These are phyloP conservation scores for Cryptosporidium canis DNA, from an alignment of 169 alveolate genomes.

Conservation along the genomic window DNA sequence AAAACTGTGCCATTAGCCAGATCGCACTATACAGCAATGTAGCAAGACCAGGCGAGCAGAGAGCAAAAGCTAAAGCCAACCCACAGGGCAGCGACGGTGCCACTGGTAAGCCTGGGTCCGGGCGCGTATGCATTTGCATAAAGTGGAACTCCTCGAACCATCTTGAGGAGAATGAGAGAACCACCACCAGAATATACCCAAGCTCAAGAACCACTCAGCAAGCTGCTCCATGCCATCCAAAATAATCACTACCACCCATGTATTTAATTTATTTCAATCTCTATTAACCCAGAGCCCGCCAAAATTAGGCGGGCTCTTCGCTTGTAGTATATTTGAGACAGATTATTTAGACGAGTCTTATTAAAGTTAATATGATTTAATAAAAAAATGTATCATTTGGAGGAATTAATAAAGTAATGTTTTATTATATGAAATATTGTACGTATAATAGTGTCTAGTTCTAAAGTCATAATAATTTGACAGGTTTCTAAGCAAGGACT, in stretches of 20 bases:
- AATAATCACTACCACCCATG: no score
- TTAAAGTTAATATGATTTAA: not conserved
- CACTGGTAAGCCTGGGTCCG: not conserved
- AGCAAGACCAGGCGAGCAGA: not conserved
- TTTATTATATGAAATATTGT: no score
- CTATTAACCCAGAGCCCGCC: not conserved
- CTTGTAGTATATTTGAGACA: conserved; percentile 10
- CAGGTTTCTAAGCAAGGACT: not conserved
- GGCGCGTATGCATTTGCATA: conserved; percentile 15
- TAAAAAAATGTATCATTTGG: not conserved
- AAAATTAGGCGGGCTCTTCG: conserved; percentile 3
- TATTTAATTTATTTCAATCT: no score
- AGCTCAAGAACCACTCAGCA: not conserved
- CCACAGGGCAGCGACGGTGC: not conserved
- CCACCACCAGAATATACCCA: conserved; percentile 44
- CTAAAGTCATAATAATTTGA: not conserved
- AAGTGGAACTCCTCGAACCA: conserved; percentile 71
- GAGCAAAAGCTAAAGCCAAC: not conserved
- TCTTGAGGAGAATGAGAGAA: not conserved
- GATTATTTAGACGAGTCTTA: conserved; percentile 31
- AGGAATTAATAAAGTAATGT: no score
- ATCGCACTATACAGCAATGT: not conserved
- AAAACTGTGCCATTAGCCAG: conserved; percentile 64
- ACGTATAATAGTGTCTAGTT: not conserved
- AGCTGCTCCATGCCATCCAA: no score